phyloP scores from a whole-genome alignment of 208 protist species.

The Acanthamoeba royreba region DNA sequence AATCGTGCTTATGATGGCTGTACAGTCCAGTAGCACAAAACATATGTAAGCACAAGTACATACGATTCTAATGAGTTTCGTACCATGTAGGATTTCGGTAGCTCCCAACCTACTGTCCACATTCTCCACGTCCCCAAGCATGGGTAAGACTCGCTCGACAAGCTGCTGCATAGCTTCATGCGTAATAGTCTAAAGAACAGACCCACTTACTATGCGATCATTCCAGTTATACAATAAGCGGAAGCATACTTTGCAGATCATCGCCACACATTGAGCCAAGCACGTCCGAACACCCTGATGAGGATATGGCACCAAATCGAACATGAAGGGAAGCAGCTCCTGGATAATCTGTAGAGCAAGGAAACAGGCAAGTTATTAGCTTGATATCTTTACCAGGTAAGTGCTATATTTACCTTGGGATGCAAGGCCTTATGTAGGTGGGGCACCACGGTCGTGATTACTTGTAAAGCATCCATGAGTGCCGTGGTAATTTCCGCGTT shows the following conservation, averaged over 20 bases:
- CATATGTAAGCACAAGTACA: neutral
- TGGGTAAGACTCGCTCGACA: slow-evolving; percentile 32
- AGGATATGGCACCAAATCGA: neutral
- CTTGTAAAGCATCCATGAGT: neutral
- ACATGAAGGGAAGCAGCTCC: neutral
- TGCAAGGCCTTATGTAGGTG: neutral
- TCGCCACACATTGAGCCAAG: neutral
- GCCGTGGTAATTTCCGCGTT: neutral
- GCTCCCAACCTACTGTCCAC: neutral
- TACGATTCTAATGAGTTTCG: neutral
- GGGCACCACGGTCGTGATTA: neutral
- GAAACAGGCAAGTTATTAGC: no score
- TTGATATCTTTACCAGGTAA: no score
- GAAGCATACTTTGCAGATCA: neutral
- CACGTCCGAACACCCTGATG: neutral
- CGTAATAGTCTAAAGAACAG: neutral
- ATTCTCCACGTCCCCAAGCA: slow-evolving; percentile 20
- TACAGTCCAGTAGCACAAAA: neutral
- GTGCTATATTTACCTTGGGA: no score
- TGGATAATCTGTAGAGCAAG: neutral
- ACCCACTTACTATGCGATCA: neutral
- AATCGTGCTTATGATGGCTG: slow-evolving; percentile 59
- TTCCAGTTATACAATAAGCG: neutral
- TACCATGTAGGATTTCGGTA: neutral
- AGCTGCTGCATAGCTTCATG: neutral